Evolutionary conservation across 352 stramenopile species (phyloP).

Genomic region (Phytophthora constricta): DNA sequence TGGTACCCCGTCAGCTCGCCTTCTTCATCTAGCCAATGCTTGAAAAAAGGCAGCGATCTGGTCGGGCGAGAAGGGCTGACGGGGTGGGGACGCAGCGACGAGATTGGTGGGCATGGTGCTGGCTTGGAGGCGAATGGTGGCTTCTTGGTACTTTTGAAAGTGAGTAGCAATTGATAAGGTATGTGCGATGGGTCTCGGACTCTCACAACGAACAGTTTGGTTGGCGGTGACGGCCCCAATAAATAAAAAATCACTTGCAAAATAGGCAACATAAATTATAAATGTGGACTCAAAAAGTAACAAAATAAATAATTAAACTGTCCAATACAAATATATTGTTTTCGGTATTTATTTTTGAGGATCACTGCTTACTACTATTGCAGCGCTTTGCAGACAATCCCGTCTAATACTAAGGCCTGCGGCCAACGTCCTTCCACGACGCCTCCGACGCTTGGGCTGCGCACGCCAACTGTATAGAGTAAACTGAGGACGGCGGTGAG

Average conservation of each 20-base stretch:
- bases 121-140: not conserved
- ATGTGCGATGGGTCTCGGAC: not conserved
- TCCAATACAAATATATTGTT: no score
- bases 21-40: not conserved
- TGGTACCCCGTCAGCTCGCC: not conserved
- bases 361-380: no score
- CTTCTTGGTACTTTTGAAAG: not conserved
- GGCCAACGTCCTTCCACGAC: slow-evolving; percentile 22
- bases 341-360: no score
- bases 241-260: not conserved
- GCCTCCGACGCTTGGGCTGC: slow-evolving; percentile 11
- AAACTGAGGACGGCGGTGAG: not conserved
- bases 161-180: no score
- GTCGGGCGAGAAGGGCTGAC: not conserved
- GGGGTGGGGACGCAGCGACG: not conserved
- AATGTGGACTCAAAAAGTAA: not conserved
- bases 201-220: not conserved
- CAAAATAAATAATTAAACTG: not conserved
- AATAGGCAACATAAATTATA: no score
- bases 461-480: slow-evolving; percentile 35
- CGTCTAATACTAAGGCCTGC: no score
- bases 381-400: no score
- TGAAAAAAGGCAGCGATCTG: not conserved
- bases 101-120: not conserved
- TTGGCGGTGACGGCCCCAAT: not conserved